Conservation (phyloP, 1,284 basidiomycete genomes). For the Somion occarium region DNA sequence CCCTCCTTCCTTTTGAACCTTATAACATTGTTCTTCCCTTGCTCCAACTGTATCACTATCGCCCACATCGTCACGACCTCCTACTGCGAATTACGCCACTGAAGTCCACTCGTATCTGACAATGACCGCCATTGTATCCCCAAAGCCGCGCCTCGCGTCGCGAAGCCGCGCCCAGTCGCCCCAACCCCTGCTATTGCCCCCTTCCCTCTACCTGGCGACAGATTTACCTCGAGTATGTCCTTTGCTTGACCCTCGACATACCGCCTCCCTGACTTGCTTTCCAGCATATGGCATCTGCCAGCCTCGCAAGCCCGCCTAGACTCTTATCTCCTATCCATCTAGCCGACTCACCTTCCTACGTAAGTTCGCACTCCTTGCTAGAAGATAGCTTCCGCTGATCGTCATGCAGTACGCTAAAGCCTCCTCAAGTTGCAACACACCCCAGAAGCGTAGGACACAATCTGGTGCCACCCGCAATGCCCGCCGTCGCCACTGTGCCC, state of each 20-base stretch:
- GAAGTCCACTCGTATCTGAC: conserved; percentile 13
- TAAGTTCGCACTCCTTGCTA: conserved; percentile 11
- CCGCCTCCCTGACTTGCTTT: conserved; percentile 5
- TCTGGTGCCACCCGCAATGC: conserved; percentile 20
- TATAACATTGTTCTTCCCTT: conserved; percentile 19
- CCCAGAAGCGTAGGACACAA: conserved; percentile 26
- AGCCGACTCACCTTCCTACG: conserved; percentile 17
- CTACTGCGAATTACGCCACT: conserved; percentile 3
- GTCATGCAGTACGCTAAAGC: conserved; percentile 24
- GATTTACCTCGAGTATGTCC: conserved; percentile 21
- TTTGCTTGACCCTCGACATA: background rate
- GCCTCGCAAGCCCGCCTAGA: conserved; percentile 20
- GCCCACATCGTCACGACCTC: conserved; percentile 6
- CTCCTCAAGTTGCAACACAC: conserved; percentile 20
- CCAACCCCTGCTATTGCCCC: conserved; percentile 15
- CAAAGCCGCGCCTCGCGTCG: conserved; percentile 21
- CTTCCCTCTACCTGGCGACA: conserved; percentile 15
- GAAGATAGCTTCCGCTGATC: conserved; percentile 9
- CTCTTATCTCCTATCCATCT: conserved; percentile 25
- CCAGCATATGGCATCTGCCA: conserved; percentile 13
- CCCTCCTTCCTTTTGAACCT: conserved; percentile 8
- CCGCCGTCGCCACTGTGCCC: conserved; percentile 23
- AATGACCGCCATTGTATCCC: conserved; percentile 22
- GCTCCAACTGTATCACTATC: conserved; percentile 7
- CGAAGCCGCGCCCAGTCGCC: conserved; percentile 10